Evolutionary conservation across 2,329 filamentous ascomycete species (phyloP).

Genomic region (Xylaria sp.): DNA sequence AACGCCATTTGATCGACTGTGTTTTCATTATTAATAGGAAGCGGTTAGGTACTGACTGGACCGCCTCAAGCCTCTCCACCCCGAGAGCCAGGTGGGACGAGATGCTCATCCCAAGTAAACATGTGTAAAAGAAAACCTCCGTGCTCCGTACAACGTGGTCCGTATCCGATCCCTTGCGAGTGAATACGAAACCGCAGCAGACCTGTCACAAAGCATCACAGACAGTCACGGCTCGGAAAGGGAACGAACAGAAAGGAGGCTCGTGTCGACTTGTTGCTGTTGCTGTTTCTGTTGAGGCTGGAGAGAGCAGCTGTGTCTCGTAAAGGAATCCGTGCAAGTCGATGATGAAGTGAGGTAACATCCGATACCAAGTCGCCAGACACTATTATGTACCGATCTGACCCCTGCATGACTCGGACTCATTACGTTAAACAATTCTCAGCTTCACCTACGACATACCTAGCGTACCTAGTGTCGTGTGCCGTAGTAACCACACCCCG

Average conservation of each 20-base stretch:
- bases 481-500: constrained; percentile 25
- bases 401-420: constrained; percentile 29
- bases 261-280: neutral
- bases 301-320: neutral
- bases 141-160: neutral
- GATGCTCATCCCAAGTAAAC: neutral
- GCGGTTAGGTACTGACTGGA: neutral
- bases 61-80: neutral
- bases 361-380: neutral
- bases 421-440: constrained; percentile 46
- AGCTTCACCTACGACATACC: constrained; percentile 17
- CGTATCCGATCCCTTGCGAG: neutral
- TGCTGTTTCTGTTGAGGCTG: too few relatives aligned
- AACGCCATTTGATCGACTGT: neutral
- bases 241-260: neutral
- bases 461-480: neutral
- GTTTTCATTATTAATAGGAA: neutral
- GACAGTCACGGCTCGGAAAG: neutral
- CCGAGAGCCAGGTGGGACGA: neutral
- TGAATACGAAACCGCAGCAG: neutral
- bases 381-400: constrained; percentile 4
- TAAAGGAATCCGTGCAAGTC: neutral
- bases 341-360: neutral
- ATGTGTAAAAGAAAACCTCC: neutral
- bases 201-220: neutral